Conservation (phyloP, 192 early-diverging fungal genomes). For the Chytriomyces confervae region DNA sequence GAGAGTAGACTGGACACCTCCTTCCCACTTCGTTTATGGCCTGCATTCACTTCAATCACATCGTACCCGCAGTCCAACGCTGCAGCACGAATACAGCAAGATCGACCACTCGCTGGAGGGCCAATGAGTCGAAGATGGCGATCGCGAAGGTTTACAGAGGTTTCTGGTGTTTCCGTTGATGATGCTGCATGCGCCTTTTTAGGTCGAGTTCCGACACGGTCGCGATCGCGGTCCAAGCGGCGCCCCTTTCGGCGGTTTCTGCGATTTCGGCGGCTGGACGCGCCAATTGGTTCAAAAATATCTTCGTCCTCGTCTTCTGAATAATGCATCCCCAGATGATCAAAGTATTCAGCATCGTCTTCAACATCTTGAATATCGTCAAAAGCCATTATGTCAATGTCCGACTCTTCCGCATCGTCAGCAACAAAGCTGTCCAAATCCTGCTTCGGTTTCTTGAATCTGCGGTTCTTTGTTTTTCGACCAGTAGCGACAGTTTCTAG, state of each 20-base stretch:
- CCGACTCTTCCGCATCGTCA: conserved; percentile 16
- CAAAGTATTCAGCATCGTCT: neutral
- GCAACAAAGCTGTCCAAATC: neutral
- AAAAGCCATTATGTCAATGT: neutral
- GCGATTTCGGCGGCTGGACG: neutral
- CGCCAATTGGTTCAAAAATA: conserved; percentile 9
- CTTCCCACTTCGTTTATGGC: conserved; percentile 70
- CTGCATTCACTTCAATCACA: conserved; percentile 77
- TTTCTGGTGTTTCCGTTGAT: too few species aligned
- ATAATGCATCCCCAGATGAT: neutral
- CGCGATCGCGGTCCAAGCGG: neutral
- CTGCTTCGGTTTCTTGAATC: conserved; percentile 14
- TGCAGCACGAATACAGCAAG: conserved; percentile 72
- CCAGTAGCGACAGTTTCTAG: neutral
- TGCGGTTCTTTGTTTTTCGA: too few species aligned
- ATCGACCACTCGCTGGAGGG: conserved; percentile 73
- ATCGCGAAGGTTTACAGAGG: neutral
- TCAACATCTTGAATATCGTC: conserved; percentile 17
- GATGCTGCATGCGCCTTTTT: too few species aligned
- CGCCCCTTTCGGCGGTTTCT: neutral
- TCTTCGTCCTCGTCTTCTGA: conserved; percentile 22
- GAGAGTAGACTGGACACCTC: conserved; percentile 69
- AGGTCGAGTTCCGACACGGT: neutral
- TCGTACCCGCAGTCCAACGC: conserved; percentile 76
- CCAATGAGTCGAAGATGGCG: conserved; percentile 65